Conservation (phyloP, 345 rosid species). For the Populus alba region DNA sequence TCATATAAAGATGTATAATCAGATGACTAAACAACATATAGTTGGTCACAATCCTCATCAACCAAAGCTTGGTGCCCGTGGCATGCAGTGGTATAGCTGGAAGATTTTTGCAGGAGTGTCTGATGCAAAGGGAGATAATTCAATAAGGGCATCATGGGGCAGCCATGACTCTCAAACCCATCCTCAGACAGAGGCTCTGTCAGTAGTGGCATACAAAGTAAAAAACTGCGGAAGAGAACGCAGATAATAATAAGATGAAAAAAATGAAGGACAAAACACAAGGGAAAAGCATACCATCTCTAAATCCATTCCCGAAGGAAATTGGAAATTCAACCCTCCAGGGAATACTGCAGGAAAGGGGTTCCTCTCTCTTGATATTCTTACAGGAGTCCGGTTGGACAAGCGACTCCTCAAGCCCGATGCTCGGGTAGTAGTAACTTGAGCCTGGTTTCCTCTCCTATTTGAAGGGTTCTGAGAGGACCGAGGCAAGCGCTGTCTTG, state of each 20-base stretch:
- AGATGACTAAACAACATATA: background rate
- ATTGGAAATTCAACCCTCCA: constrained; percentile 37
- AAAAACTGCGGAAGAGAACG: background rate
- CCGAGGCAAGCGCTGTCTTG: constrained; percentile 39
- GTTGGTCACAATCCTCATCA: background rate
- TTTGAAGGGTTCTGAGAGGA: constrained; percentile 39
- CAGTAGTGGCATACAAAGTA: background rate
- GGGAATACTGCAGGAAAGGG: constrained; percentile 3
- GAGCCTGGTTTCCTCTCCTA: constrained; percentile 48
- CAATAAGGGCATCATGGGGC: background rate
- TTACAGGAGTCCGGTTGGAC: constrained; percentile 38
- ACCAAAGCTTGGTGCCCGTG: background rate
- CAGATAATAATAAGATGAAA: background rate
- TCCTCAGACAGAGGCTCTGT: background rate
- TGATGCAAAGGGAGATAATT: background rate
- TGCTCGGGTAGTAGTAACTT: constrained; percentile 42
- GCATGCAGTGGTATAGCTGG: background rate
- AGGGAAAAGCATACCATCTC: constrained; percentile 52
- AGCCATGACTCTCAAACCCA: background rate
- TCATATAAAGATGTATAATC: background rate
- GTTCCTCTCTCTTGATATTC: constrained; percentile 35
- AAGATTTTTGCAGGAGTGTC: background rate
- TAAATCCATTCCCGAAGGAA: constrained; percentile 62
- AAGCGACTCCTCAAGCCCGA: constrained; percentile 49
- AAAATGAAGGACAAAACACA: background rate